Base-by-base conservation (phyloP, 345 rosid species). In the Eucalyptus viminalis region DNA sequence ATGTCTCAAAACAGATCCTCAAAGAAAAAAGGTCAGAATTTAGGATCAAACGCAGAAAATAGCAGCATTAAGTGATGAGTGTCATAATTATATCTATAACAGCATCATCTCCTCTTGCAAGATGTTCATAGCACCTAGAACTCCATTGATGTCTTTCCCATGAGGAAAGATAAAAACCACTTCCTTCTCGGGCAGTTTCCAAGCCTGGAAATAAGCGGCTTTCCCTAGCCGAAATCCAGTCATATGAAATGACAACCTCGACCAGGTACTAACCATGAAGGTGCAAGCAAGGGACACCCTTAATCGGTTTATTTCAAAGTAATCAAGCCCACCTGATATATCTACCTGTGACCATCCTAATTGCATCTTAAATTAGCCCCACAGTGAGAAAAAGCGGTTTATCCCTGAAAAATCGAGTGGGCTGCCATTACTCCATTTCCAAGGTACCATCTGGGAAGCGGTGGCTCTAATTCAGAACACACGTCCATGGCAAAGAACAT, bases 151-250 rank as follows among this genome's bases (percentile, higher is more conserved):
- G 94, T 94, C 95, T 90, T 91, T 95, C n/a, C 99, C 98, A 87
- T 96, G 97, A 86, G 97, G 94, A 47, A 96, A 94, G 92, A 96
- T 95, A 91, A 96, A 91, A 72, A 93, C 93, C 81, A 94, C 98
- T 92, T 96, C 99, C 91, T 96, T 97, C 94, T 95, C 95, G 4
- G 99, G 99, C 93, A 94, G 91, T 95, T 95, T 65, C 95, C 99
- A 9, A 97, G 99, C 21, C 96, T 98, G 7, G 98, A 96, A 51
- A 95, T 86, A 86, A 93, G 89, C 14, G 96, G 97, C 92, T 95
- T 95, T 76, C 98, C 99, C 99, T 98, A 97, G 19, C 98, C 98
- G 50, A 97, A 96, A 81, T 96, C 98, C 3, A n/a, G 95, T 94
- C 1, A 94, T 92, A 87, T 97, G 95, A 62, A 97, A 96, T 45